phyloP scores from a whole-genome alignment of 1,284 basidiomycete species.

The Spongispora temasekensis region DNA sequence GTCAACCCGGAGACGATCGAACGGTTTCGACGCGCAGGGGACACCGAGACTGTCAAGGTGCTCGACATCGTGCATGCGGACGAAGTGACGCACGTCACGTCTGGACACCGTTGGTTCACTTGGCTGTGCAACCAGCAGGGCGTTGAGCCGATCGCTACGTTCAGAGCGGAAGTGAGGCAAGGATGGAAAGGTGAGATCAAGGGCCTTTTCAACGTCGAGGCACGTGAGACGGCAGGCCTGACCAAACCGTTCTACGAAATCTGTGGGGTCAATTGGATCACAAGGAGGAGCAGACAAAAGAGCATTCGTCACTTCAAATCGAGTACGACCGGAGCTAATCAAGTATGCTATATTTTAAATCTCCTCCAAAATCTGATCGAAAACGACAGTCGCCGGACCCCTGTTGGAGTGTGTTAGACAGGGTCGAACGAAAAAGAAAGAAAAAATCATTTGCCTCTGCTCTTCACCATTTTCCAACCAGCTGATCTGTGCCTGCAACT shows the following conservation, averaged over 20 bases:
- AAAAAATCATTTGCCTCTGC: slow-evolving; percentile 18
- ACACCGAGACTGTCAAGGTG: neutral
- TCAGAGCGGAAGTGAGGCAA: neutral
- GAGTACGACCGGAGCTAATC: neutral
- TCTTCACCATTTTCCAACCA: slow-evolving; percentile 44
- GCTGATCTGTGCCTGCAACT: slow-evolving; percentile 45
- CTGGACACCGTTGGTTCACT: neutral
- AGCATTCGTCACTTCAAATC: neutral
- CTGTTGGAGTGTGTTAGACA: slow-evolving; percentile 18
- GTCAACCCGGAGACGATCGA: slow-evolving; percentile 1
- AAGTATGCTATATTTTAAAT: slow-evolving; percentile 10
- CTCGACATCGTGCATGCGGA: neutral
- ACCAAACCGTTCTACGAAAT: neutral
- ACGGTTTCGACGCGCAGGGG: neutral
- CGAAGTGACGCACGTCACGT: slow-evolving; percentile 1
- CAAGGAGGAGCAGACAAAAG: neutral
- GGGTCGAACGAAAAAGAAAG: too few relatives aligned
- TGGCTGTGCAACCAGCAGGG: neutral
- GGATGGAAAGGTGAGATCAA: slow-evolving; percentile 1
- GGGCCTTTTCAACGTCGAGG: neutral
- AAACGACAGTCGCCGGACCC: slow-evolving; percentile 34
- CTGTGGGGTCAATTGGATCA: neutral
- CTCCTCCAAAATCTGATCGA: slow-evolving; percentile 36
- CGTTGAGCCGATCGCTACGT: neutral
- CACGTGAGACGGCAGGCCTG: neutral